Conservation (phyloP, 2,329 filamentous ascomycete species). For the Neocucurbitaria cava region DNA sequence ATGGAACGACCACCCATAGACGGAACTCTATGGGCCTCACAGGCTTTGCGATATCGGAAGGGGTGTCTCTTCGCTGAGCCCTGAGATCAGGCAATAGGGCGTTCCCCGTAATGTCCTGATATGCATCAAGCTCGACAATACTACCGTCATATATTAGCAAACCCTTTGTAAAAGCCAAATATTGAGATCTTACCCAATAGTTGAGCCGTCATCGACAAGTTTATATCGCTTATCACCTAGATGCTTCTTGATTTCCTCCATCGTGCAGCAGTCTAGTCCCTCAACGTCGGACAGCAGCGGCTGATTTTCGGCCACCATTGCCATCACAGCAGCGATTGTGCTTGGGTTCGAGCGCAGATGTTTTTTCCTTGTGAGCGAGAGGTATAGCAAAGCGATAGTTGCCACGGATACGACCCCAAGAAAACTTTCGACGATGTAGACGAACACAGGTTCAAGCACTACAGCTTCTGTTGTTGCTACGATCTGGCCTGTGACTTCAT, state of each 20-base stretch:
- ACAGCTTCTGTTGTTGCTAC: slow-evolving; percentile 41
- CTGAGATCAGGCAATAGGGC: too few relatives aligned
- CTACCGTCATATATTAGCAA: neutral
- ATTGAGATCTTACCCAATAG: slow-evolving; percentile 4
- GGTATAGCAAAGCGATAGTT: slow-evolving; percentile 27
- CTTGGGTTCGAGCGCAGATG: slow-evolving; percentile 43
- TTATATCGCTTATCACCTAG: slow-evolving; percentile 25
- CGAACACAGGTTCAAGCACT: slow-evolving; percentile 48
- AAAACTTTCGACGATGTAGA: slow-evolving; percentile 47
- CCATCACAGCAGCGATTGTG: slow-evolving; percentile 48
- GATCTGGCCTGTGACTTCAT: too few relatives aligned
- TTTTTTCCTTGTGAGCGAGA: slow-evolving; percentile 23
- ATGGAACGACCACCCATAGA: slow-evolving; percentile 12
- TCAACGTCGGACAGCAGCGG: slow-evolving; percentile 29
- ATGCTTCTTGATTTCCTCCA: slow-evolving; percentile 19
- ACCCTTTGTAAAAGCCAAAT: too few relatives aligned
- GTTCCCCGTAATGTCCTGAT: too few relatives aligned
- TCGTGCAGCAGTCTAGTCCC: slow-evolving; percentile 27
- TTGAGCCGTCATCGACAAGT: slow-evolving; percentile 12
- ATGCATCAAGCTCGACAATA: neutral
- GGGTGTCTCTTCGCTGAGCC: neutral
- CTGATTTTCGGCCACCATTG: slow-evolving; percentile 34
- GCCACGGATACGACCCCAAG: slow-evolving; percentile 34
- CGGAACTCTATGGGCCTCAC: slow-evolving; percentile 33
- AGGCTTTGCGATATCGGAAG: slow-evolving; percentile 21